These are phyloP conservation scores for Yamadazyma membranifaciens DNA, from an alignment of 1,139 yeast genomes.

Conservation along the genomic window DNA sequence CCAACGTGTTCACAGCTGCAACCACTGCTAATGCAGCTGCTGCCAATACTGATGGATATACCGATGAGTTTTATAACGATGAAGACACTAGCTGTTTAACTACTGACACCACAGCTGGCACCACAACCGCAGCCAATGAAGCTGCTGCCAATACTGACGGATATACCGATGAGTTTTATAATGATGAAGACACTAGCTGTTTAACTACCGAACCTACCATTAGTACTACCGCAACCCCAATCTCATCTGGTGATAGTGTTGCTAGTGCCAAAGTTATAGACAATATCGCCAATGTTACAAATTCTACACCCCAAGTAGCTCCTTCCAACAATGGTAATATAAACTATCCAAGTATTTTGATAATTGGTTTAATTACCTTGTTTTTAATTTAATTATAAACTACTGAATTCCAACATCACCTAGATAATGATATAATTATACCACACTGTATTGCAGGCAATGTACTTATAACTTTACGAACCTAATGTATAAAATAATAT, in stretches of 20 bases:
- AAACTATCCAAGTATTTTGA: slow-evolving; percentile 2
- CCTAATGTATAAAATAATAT: slow-evolving; percentile 4
- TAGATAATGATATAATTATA: slow-evolving; percentile 1
- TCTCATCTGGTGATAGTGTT: neutral
- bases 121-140: neutral
- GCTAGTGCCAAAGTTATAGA: neutral
- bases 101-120: slow-evolving; percentile 4
- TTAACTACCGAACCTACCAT: slow-evolving; percentile 4
- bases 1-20: slow-evolving; percentile 4
- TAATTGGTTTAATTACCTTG: slow-evolving; percentile 4
- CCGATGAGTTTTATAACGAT: slow-evolving; percentile 10
- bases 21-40: neutral
- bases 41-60: slow-evolving; percentile 12
- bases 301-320: slow-evolving; percentile 11
- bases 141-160: slow-evolving; percentile 11
- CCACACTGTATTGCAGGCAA: slow-evolving; percentile 5
- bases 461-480: slow-evolving; percentile 4
- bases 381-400: slow-evolving; percentile 1
- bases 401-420: too few relatives aligned
- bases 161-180: slow-evolving; percentile 9
- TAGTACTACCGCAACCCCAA: neutral
- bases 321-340: slow-evolving; percentile 4
- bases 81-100: slow-evolving; percentile 10
- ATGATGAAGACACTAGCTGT: slow-evolving; percentile 12
- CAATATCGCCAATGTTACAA: slow-evolving; percentile 1